Evolutionary conservation across 2,329 filamentous ascomycete species (phyloP).

Genomic region (Coniochaeta prunicola): DNA sequence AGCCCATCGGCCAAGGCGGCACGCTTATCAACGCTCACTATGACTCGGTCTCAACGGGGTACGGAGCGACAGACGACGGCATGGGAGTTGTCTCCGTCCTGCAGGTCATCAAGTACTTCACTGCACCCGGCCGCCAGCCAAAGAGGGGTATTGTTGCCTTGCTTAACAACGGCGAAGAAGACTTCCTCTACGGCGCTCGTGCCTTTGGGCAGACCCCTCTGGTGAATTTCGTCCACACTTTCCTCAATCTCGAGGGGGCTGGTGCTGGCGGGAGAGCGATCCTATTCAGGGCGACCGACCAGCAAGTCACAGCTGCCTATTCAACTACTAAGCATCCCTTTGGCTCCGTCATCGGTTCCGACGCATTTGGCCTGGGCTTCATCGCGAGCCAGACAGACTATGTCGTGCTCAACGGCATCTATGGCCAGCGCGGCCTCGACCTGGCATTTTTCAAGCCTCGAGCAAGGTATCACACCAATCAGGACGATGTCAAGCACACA

Average conservation of each 20-base stretch:
- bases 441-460: slow-evolving; percentile 86
- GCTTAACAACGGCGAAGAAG: slow-evolving; percentile 94
- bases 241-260: slow-evolving; percentile 91
- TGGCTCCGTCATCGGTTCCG: slow-evolving; percentile 71
- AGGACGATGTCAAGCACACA: slow-evolving; percentile 79
- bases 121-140: slow-evolving; percentile 61
- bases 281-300: slow-evolving; percentile 82
- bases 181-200: slow-evolving; percentile 79
- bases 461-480: slow-evolving; percentile 80
- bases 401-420: slow-evolving; percentile 66
- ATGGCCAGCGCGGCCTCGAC: slow-evolving; percentile 82
- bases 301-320: slow-evolving; percentile 78
- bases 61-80: slow-evolving; percentile 89
- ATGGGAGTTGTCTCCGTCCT: slow-evolving; percentile 81
- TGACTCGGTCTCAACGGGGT: slow-evolving; percentile 84
- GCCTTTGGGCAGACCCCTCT: slow-evolving; percentile 81
- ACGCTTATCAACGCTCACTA: slow-evolving; percentile 94
- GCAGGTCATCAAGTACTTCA: slow-evolving; percentile 83
- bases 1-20: slow-evolving; percentile 57
- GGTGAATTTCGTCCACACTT: slow-evolving; percentile 73
- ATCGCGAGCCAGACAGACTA: slow-evolving; percentile 89
- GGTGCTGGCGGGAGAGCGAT: slow-evolving; percentile 84
- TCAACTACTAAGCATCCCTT: slow-evolving; percentile 66
- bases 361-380: slow-evolving; percentile 74
- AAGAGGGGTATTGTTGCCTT: slow-evolving; percentile 75